Evolutionary conservation across 768 basidiomycete species (phyloP), one percentile per base, ranked within the genome.

Genomic region (Boletus subcaerulescens): DNA sequence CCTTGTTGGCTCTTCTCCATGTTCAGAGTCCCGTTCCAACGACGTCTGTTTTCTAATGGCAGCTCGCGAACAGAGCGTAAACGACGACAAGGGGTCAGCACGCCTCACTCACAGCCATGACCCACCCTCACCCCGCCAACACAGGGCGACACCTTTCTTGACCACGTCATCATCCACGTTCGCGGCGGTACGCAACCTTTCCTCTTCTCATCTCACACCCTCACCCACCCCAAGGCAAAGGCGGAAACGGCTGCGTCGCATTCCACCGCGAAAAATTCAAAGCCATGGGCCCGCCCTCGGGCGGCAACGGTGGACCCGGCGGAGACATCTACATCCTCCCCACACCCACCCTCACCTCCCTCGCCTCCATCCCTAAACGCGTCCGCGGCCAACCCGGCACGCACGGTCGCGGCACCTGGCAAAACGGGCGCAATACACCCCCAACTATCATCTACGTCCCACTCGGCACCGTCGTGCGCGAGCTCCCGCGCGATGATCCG

Each of bases 191-290:
- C 57, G 78, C 58, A 6, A 53, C 15, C 13, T 15, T 24, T 13
- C 40, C 8, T 47, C 7, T n/a, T 10, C 22, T 35, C 55, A 22
- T 38, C 31, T 36, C 20, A 14, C 47, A 7, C 24, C 35, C 52
- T 58, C 2, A 58, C 4, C 8, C 22, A 35, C 12, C 42, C 43
- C 48, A 61, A 90, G 94, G 93, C 15, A 84, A 80, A 63, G 95
- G 95, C 18, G 96, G 96, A 0, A 77, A 92, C 53, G 96, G 96
- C 22, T 91, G 93, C 58, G 91, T 89, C 22, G 94, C 96, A 6
- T 97, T 98, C 63, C 89, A 94, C 64, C 85, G 92, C 53, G 93
- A 96, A 73, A 91, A 92, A 66, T 93, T 81, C 71, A 83, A 83
- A 53, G 82, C 87, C 1, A 81, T 84, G 57, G 92, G 93, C 0